Evolutionary conservation across 805 yeast species (phyloP), one percentile per base, ranked within the genome.

Genomic region (Cyberlindnera petersonii): DNA sequence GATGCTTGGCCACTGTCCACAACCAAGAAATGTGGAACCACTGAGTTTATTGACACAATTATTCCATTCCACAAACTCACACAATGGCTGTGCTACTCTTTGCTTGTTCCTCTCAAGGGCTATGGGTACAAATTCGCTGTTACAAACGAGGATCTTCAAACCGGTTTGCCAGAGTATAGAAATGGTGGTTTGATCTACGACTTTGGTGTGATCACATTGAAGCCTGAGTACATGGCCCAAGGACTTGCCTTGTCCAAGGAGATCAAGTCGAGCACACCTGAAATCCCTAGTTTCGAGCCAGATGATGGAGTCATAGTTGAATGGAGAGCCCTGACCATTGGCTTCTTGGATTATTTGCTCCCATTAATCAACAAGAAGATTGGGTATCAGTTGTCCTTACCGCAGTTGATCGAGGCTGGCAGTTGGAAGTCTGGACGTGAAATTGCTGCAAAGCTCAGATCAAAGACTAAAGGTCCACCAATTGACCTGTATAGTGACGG

Each of bases 111-210:
- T 6, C 59, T 79, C 32, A 64, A 62, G 35, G 57, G 61, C 14
- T 70, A 58, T 42, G 79, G 77, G 4, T 58, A 66, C 38, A 66
- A 71, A 35, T 65, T 88, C 54, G 84, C 85, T 51, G 66, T 59
- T 4, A 59, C 77, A 14, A 72, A 75, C 13, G 89, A 89, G 58
- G 91, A 95, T 0, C 70, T 91, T 32, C 86, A 88, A 54, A 94
- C 91, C 9, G 73, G 98, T 35, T 77, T 93, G 30, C 91, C 82
- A 2, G 99, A 93, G 61, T 87, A 91, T 48, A 71, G 86, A 52
- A 79, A 79, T 43, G 86, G 85, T 31, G 86, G 86, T 0, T 58
- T 79, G 23, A 66, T 79, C 51, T 72, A 75, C 27, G 86, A 79
- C 55, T 61, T 74, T 33, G 77, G 71, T 10, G 68, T 78, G 0